Percentiles rank a stretch among this genome's conserved stretches.
Conservation (phyloP, 805 yeast species). For the Cyberlindnera euphorbiae region DNA sequence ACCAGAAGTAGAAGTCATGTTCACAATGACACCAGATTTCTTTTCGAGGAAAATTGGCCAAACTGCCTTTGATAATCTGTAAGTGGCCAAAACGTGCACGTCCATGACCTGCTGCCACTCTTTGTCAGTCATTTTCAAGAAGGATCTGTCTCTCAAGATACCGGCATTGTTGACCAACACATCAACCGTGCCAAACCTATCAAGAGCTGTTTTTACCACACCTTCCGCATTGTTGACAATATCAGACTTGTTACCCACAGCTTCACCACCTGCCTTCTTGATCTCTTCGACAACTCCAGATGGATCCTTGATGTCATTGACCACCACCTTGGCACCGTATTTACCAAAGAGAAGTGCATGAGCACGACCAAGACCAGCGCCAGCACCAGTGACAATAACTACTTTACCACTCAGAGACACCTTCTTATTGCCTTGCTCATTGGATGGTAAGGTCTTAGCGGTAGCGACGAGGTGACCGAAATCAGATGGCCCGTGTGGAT, state of each 20-base stretch:
- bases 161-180: slow-evolving; percentile 92
- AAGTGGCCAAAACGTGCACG: slow-evolving; percentile 82
- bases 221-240: slow-evolving; percentile 71
- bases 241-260: slow-evolving; percentile 79
- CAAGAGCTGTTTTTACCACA: slow-evolving; percentile 73
- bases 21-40: slow-evolving; percentile 75
- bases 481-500: slow-evolving; percentile 73
- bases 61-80: slow-evolving; percentile 75
- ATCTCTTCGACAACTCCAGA: slow-evolving; percentile 71
- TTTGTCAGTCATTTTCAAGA: slow-evolving; percentile 73
- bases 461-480: slow-evolving; percentile 55
- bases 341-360: slow-evolving; percentile 82
- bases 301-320: slow-evolving; percentile 84
- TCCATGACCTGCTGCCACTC: slow-evolving; percentile 80
- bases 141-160: slow-evolving; percentile 83
- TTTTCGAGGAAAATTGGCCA: slow-evolving; percentile 88
- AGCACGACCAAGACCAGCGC: slow-evolving; percentile 88
- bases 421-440: slow-evolving; percentile 51
- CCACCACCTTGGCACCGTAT: slow-evolving; percentile 93
- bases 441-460: slow-evolving; percentile 45
- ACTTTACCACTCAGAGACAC: slow-evolving; percentile 76
- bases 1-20: slow-evolving; percentile 93
- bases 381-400: slow-evolving; percentile 92
- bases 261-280: slow-evolving; percentile 64
- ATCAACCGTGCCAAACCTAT: slow-evolving; percentile 78